Evolutionary conservation across 768 basidiomycete genomes (phyloP).

Genomic region (Tulasnella sp.): DNA sequence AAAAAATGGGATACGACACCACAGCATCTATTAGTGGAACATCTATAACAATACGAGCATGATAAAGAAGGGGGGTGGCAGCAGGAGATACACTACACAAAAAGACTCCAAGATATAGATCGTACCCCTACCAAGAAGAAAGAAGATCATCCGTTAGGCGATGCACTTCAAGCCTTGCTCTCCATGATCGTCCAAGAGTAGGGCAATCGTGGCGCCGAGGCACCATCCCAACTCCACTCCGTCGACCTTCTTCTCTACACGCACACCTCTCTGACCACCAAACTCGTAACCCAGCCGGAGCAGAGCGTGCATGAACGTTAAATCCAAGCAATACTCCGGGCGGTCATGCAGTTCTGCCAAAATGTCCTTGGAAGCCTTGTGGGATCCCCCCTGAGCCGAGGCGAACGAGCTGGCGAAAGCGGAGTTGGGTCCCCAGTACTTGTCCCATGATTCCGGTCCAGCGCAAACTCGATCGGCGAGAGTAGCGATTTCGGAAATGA

Average conservation of each 20-base stretch:
- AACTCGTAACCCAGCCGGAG: slow-evolving; percentile 88
- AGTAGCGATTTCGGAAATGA: slow-evolving; percentile 45
- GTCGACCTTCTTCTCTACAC: slow-evolving; percentile 75
- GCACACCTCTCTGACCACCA: slow-evolving; percentile 49
- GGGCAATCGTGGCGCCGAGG: slow-evolving; percentile 25
- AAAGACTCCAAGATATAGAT: neutral
- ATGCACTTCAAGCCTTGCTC: slow-evolving; percentile 7
- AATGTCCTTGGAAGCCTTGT: slow-evolving; percentile 30
- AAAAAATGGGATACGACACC: no score
- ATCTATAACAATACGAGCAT: neutral
- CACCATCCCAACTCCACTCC: slow-evolving; percentile 38
- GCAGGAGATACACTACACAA: neutral
- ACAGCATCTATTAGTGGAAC: neutral
- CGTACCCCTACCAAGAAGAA: neutral
- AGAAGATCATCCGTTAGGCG: neutral
- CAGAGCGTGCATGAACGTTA: slow-evolving; percentile 90
- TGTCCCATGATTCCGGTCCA: slow-evolving; percentile 49
- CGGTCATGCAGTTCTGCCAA: slow-evolving; percentile 64
- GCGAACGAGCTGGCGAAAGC: slow-evolving; percentile 6
- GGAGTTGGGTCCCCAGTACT: slow-evolving; percentile 12
- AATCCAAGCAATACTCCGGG: slow-evolving; percentile 91
- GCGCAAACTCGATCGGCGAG: slow-evolving; percentile 64
- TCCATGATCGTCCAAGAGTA: slow-evolving; percentile 16
- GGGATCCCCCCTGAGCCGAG: neutral
- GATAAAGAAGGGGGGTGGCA: neutral